These are phyloP conservation scores for Paulownia fortunei DNA, from an alignment of 257 asterid species.

Conservation along the genomic window DNA sequence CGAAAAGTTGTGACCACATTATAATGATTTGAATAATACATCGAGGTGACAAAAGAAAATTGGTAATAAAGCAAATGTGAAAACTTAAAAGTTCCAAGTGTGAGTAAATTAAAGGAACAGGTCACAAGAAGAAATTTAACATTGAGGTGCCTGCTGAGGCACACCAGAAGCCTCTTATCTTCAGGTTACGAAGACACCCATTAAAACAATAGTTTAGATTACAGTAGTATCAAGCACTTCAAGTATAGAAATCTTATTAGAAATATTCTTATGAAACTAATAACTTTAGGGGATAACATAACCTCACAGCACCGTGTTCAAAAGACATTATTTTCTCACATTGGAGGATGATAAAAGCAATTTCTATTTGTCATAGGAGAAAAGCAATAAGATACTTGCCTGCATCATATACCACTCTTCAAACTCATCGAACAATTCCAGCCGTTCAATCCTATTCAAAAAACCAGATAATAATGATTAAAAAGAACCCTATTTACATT, in stretches of 20 bases:
- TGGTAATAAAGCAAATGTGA: neutral
- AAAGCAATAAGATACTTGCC: conserved; percentile 60
- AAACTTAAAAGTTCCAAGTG: neutral
- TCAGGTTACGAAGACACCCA: neutral
- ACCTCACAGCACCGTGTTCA: conserved; percentile 14
- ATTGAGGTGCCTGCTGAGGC: conserved; percentile 1
- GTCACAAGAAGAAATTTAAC: neutral
- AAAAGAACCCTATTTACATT: conserved; percentile 22
- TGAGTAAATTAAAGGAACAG: conserved; percentile 21
- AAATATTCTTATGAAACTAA: neutral
- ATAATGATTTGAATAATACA: neutral
- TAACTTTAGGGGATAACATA: neutral
- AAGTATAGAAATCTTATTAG: neutral
- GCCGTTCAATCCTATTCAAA: conserved; percentile 80
- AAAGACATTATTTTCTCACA: conserved; percentile 19
- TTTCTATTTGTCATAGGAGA: conserved; percentile 19
- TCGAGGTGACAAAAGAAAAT: neutral
- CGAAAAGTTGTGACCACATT: neutral
- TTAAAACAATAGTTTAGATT: neutral
- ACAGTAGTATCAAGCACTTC: conserved; percentile 14
- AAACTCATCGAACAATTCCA: conserved; percentile 74
- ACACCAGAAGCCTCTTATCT: conserved; percentile 9
- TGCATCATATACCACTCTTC: conserved; percentile 95
- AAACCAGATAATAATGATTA: conserved; percentile 36
- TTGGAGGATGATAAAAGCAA: conserved; percentile 6